Conservation (phyloP, 2,329 filamentous ascomycete genomes). For the Shiraia bambusicola region DNA sequence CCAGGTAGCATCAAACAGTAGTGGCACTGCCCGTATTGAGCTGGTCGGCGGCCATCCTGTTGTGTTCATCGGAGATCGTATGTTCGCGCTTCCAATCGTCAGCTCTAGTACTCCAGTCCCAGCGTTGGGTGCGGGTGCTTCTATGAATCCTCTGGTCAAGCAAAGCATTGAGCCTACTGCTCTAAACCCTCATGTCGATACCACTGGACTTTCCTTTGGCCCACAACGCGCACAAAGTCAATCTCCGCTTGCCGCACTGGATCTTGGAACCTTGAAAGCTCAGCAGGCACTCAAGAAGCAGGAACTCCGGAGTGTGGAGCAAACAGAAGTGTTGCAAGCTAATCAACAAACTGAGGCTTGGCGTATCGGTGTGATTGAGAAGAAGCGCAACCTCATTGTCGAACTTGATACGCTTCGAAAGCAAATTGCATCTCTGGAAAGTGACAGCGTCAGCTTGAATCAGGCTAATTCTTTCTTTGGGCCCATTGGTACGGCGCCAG, state of each 20-base stretch:
- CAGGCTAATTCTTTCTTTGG: slow-evolving; percentile 13
- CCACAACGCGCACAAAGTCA: slow-evolving; percentile 22
- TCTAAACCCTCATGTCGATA: slow-evolving; percentile 13
- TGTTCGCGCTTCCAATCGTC: slow-evolving; percentile 36
- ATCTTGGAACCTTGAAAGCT: slow-evolving; percentile 28
- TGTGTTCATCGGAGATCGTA: slow-evolving; percentile 33
- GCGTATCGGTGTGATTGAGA: slow-evolving; percentile 37
- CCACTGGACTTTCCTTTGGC: slow-evolving; percentile 10
- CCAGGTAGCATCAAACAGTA: slow-evolving; percentile 23
- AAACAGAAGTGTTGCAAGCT: slow-evolving; percentile 40
- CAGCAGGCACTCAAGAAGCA: slow-evolving; percentile 36
- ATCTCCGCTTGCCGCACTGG: slow-evolving; percentile 25
- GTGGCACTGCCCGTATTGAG: slow-evolving; percentile 29
- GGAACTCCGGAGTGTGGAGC: slow-evolving; percentile 40
- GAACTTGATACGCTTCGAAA: slow-evolving; percentile 41
- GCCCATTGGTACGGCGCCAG: slow-evolving; percentile 5
- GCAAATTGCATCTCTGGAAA: slow-evolving; percentile 34
- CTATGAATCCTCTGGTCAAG: slow-evolving; percentile 19
- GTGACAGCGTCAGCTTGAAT: slow-evolving; percentile 11
- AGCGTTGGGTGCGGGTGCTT: slow-evolving; percentile 8
- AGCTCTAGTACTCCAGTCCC: slow-evolving; percentile 15
- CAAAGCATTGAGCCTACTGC: slow-evolving; percentile 9
- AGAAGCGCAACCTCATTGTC: slow-evolving; percentile 39
- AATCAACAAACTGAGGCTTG: slow-evolving; percentile 35
- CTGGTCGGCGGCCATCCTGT: slow-evolving; percentile 36